These are phyloP conservation scores for Claviceps spartinae DNA, from an alignment of 2,329 filamentous ascomycete species.

Conservation along the genomic window DNA sequence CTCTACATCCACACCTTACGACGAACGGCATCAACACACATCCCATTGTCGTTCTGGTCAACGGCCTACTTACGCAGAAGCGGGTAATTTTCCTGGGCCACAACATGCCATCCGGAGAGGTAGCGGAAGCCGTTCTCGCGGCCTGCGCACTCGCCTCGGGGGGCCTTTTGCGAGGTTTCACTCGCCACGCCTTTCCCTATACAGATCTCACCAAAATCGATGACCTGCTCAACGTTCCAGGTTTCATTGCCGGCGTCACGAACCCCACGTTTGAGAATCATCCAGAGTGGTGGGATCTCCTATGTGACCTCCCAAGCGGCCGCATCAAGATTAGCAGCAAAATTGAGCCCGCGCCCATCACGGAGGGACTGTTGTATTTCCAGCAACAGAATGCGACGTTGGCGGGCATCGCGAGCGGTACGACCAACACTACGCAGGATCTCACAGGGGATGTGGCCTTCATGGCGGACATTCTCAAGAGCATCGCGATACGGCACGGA, in stretches of 20 bases:
- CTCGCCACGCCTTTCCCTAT: conserved; percentile 91
- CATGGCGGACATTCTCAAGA: conserved; percentile 72
- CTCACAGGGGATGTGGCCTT: conserved; percentile 79
- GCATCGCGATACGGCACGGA: conserved; percentile 74
- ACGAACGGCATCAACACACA: conserved; percentile 84
- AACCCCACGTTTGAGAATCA: conserved; percentile 94
- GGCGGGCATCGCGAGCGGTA: conserved; percentile 33
- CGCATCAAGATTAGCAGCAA: conserved; percentile 87
- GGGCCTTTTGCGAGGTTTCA: conserved; percentile 85
- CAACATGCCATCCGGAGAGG: conserved; percentile 87
- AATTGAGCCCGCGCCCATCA: conserved; percentile 67
- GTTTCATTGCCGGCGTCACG: conserved; percentile 94
- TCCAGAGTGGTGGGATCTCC: conserved; percentile 94
- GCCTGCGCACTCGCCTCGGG: conserved; percentile 89
- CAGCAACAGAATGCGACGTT: conserved; percentile 60
- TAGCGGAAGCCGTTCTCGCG: conserved; percentile 95
- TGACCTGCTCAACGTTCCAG: conserved; percentile 86
- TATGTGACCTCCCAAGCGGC: conserved; percentile 85
- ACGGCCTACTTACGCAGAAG: conserved; percentile 91
- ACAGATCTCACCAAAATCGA: conserved; percentile 97
- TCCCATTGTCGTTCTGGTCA: conserved; percentile 86
- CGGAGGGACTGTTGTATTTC: conserved; percentile 78
- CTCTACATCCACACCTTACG: conserved; percentile 80
- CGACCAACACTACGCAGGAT: conserved; percentile 38
- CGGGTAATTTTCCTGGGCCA: conserved; percentile 91